These are phyloP conservation scores for Coelomomyces lativittatus DNA, from an alignment of 371 early-diverging fungal species.

Conservation along the genomic window DNA sequence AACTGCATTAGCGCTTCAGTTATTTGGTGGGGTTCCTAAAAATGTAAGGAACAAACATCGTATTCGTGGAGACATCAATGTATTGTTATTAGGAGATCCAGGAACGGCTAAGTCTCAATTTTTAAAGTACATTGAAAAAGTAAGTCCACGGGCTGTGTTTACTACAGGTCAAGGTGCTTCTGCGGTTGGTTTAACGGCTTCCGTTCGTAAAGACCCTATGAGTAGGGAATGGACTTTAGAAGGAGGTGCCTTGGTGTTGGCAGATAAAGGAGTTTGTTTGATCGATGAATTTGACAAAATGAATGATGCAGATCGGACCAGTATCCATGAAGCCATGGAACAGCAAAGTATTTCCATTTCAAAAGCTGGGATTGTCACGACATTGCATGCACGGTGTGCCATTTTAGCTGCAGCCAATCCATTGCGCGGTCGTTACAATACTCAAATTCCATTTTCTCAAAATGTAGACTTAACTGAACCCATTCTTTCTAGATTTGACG, in stretches of 20 bases:
- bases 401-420: conserved; percentile 99
- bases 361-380: conserved; percentile 95
- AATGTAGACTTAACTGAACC: conserved; percentile 99
- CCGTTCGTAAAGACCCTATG: conserved; percentile 89
- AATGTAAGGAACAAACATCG: conserved; percentile 76
- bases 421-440: conserved; percentile 87
- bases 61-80: conserved; percentile 97
- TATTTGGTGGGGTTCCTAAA: conserved; percentile 96
- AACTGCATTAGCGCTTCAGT: conserved; percentile 77
- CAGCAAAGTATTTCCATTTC: conserved; percentile 96
- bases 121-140: conserved; percentile 90
- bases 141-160: conserved; percentile 88
- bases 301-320: conserved; percentile 75
- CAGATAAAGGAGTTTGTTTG: conserved; percentile 91
- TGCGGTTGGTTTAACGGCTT: conserved; percentile 97
- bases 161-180: conserved; percentile 99
- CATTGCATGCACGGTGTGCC: conserved; percentile 87
- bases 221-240: conserved; percentile 98
- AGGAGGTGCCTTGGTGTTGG: conserved; percentile 97
- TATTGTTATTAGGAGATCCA: conserved; percentile 96
- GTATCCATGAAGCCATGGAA: conserved; percentile 89
- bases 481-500: conserved; percentile 97
- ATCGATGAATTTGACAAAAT: conserved; percentile 99
- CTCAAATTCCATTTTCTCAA: conserved; percentile 81
- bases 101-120: conserved; percentile 99